Base-by-base conservation (phyloP, 805 yeast species). In the Debaryomyces hansenii region DNA sequence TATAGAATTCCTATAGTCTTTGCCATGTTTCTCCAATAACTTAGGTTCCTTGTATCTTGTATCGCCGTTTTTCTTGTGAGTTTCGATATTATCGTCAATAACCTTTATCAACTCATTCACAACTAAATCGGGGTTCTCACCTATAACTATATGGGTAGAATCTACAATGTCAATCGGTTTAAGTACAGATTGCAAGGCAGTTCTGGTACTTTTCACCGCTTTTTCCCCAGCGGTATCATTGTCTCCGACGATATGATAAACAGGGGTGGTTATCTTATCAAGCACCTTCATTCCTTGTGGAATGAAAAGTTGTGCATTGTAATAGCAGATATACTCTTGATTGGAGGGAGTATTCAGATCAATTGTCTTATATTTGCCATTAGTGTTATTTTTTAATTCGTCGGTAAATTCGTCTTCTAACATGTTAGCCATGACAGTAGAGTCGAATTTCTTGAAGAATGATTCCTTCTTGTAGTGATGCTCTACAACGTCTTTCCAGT, bases 351-450 rank as follows among this genome's bases (percentile, higher is more conserved):
- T 31, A 31, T 31, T 31, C 14, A 31, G 5, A 9, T 31, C 34
- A 31, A 31, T 31, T 31, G 34, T 31, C 34, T 31, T 31, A 31
- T 5, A 31, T 31, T 31, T 6, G 34, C 14, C 14, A 4, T 14
- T 9, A 5, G 34, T 7, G 34, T 41, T 20, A 11, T 41, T 46
- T 15, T 47, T 38, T 18, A 43, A 41, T 2, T 18, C 29, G 6
- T 34, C 35, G 14, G 46, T 46, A 15, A 50, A 40, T 21, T 55
- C 61, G 40, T 57, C 61, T 37, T 50, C 53, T 31, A 55, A 14
- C 56, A 55, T 50, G 42, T 57, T 52, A 20, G 36, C 29, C 24
- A 57, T 49, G 6, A 57, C 48, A 2, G 28, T 34, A n/a, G 45
- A 45, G 31, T 55, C 47, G 33, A 57, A 55, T 15, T 28, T 40